Conservation (phyloP, 257 asterid species). For the Plantago ovata region DNA sequence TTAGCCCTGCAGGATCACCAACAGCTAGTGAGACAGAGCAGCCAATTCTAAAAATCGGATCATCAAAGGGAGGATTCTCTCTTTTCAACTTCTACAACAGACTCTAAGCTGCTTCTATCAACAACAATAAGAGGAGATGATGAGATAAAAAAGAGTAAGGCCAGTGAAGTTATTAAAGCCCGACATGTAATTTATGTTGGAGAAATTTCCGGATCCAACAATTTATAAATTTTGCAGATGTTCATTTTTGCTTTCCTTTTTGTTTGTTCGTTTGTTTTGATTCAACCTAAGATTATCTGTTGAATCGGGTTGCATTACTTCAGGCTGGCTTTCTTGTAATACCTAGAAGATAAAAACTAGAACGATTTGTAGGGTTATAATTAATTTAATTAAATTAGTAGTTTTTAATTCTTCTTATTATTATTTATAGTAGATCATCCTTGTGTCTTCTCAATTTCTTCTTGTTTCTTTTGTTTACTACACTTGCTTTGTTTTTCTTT, state of each 20-base stretch:
- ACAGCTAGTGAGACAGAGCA: background rate
- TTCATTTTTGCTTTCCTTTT: background rate
- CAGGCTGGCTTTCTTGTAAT: background rate
- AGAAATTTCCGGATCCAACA: too few species aligned
- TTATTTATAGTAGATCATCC: too few species aligned
- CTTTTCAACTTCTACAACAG: too few species aligned
- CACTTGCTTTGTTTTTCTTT: too few species aligned
- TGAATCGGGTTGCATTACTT: slow-evolving; percentile 2
- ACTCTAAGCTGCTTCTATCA: too few species aligned
- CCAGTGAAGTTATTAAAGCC: background rate
- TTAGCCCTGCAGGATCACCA: background rate
- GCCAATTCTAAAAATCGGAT: background rate
- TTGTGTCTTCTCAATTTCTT: too few species aligned
- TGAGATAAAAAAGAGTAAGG: too few species aligned
- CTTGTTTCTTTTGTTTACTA: too few species aligned
- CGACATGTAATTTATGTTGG: slow-evolving; percentile 3
- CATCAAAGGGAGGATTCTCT: background rate
- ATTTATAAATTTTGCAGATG: slow-evolving; percentile 4
- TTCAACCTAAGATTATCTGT: background rate
- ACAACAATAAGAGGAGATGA: background rate
- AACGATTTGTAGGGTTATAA: too few species aligned
- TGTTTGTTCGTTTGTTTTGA: background rate
- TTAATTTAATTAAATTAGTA: too few species aligned
- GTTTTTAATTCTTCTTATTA: too few species aligned
- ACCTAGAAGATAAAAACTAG: too few species aligned